Percentiles rank a stretch among this genome's conserved stretches.
phyloP scores from a whole-genome alignment of 176 grass and related monocot genomes.

The Triticum urartu region DNA sequence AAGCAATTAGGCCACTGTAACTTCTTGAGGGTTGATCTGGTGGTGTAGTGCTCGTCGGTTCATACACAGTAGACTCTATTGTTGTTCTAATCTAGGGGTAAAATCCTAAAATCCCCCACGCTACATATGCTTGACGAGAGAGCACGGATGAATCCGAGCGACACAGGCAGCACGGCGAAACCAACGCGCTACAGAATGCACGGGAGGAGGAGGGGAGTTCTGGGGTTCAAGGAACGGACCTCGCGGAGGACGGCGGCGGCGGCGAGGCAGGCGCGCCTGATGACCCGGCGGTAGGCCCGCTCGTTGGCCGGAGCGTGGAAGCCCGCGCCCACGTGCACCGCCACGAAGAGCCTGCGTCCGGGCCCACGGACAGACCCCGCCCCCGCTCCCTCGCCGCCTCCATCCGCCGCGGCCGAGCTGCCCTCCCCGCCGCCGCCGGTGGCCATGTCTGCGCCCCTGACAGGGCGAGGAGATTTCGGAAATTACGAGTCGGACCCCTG shows the following conservation, averaged over 20 bases:
- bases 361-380: not conserved
- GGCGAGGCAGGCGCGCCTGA: slow-evolving; percentile 79
- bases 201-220: not conserved
- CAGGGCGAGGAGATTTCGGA: not conserved
- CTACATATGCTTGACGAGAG: not conserved
- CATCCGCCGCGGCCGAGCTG: no score
- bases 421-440: not conserved
- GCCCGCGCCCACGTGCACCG: slow-evolving; percentile 69
- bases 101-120: not conserved
- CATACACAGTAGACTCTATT: not conserved
- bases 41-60: not conserved
- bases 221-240: not conserved
- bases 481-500: not conserved
- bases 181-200: not conserved
- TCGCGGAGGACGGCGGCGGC: slow-evolving; percentile 62
- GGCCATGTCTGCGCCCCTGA: slow-evolving; percentile 4
- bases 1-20: not conserved
- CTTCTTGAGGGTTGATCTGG: not conserved
- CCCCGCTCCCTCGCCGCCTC: not conserved
- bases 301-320: slow-evolving; percentile 49
- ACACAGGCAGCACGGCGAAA: not conserved
- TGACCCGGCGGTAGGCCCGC: slow-evolving; percentile 63
- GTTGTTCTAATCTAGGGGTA: not conserved
- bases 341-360: slow-evolving; percentile 53
- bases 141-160: not conserved